Base-by-base conservation (phyloP, 1,284 basidiomycete genomes). In the Salmacisia buchloeana region DNA sequence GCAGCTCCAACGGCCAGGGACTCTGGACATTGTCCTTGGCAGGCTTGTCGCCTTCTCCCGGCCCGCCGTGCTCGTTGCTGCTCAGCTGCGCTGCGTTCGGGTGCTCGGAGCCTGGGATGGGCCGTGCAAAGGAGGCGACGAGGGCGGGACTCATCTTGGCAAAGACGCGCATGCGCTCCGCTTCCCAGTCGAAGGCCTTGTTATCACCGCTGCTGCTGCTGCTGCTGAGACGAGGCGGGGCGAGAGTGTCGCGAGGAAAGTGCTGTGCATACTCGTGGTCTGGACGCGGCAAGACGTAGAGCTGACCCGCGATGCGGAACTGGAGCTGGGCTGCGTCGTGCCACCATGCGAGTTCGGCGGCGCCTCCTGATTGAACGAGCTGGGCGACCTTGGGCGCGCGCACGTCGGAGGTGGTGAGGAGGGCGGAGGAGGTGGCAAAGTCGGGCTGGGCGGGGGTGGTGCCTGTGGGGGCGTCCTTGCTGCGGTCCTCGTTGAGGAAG, bases 261-360 rank as follows among this genome's bases (percentile, higher is more conserved):
- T 63, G 33, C 21, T 62, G 64, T 2, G 66, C 38, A n/a, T 69
- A 49, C 15, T 67, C 62, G 34, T 75, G 73, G 0, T 58, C 66
- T 0, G 59, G 62, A 0, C 69, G 62, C 7, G 79, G 74, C 36
- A 81, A 61, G 43, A 81, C 69, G 65, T 78, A 80, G 4, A 80
- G 74, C 13, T 69, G 64, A 23, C 78, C 79, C 9, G 69, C 63
- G 64, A 81, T 71, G 15, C 80, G 69, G 68, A 80, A 80, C 58
- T 81, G 80, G 57, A 78, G 65, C 49, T 78, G 73, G 2, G 74
- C 70, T 0, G 67, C 64, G 15, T 77, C 68, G 52, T 78, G 72
- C 80, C 80, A 81, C 80, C 80, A 81, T 7, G 77, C 73, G 34
- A 81, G 66, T 62, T 79, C 76, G 59, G 76, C 69, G 21, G 70